Percentiles rank a stretch among this genome's conserved stretches.
Conservation (phyloP, 2,329 filamentous ascomycete species). For the Pezicula rhizophila region DNA sequence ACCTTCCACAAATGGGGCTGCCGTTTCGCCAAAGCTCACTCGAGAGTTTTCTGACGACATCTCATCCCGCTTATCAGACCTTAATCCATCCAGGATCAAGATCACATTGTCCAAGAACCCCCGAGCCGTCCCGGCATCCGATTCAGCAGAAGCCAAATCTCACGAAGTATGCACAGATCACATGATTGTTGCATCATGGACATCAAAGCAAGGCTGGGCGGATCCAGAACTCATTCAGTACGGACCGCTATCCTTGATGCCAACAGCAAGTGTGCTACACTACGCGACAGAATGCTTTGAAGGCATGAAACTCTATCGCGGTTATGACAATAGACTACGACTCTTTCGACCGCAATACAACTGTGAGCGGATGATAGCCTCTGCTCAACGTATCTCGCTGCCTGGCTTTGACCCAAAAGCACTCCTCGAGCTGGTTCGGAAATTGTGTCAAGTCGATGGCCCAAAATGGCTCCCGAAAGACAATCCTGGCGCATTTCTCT, state of each 20-base stretch:
- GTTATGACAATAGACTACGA: conserved; percentile 48
- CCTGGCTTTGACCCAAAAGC: conserved; percentile 63
- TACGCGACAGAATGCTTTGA: conserved; percentile 65
- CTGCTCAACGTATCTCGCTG: conserved; percentile 59
- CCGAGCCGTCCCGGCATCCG: too few species aligned
- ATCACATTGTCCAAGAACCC: too few species aligned
- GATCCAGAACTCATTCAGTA: conserved; percentile 52
- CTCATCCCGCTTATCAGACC: too few species aligned
- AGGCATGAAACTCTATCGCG: conserved; percentile 60
- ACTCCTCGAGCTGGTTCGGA: conserved; percentile 64
- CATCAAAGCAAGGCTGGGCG: conserved; percentile 46
- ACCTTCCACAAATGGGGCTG: too few species aligned
- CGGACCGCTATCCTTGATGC: conserved; percentile 51
- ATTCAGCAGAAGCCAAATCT: too few species aligned
- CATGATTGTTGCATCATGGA: conserved; percentile 56
- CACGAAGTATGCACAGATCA: conserved; percentile 55
- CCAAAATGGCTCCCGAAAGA: conserved; percentile 48
- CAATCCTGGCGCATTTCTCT: conserved; percentile 45
- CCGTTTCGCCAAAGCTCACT: too few species aligned
- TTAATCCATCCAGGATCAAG: too few species aligned
- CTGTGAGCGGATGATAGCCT: conserved; percentile 51
- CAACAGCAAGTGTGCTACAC: conserved; percentile 54
- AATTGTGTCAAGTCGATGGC: conserved; percentile 58
- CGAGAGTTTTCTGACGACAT: too few species aligned
- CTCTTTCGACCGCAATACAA: conserved; percentile 53